These are phyloP conservation scores for Cornus florida DNA, from an alignment of 148 eudicot genomes.

Conservation along the genomic window DNA sequence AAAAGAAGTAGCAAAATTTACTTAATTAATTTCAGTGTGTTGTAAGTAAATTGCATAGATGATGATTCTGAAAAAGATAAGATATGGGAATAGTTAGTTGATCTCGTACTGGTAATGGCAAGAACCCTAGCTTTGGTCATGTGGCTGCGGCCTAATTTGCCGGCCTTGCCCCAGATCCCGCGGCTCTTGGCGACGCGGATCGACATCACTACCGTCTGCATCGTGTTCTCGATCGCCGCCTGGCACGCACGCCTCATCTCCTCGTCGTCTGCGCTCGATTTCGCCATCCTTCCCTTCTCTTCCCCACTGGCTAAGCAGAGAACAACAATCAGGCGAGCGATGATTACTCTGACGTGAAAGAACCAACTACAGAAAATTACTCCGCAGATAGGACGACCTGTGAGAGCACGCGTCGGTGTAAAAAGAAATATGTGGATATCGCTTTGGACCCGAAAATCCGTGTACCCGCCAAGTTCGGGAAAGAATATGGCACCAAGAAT, in stretches of 20 bases:
- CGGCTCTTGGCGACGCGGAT: constrained; percentile 78
- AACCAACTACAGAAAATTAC: too few relatives aligned
- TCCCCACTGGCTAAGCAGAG: background rate
- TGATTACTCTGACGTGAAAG: too few relatives aligned
- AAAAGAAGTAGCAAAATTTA: background rate
- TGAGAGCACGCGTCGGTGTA: too few relatives aligned
- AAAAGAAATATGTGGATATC: too few relatives aligned
- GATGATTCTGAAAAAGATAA: background rate
- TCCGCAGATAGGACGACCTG: too few relatives aligned
- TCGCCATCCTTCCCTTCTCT: constrained; percentile 46
- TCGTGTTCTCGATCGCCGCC: constrained; percentile 64
- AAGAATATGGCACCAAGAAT: too few relatives aligned
- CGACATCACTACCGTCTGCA: constrained; percentile 57
- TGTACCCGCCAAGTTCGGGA: too few relatives aligned
- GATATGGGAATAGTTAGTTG: background rate
- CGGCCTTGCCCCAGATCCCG: constrained; percentile 69
- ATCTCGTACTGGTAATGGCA: constrained; percentile 50
- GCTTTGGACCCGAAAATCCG: too few relatives aligned
- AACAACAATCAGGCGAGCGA: background rate
- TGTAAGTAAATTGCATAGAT: background rate
- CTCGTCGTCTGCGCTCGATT: constrained; percentile 77
- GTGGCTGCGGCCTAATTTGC: constrained; percentile 58
- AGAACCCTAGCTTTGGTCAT: constrained; percentile 84
- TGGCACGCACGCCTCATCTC: constrained; percentile 67
- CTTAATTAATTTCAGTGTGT: too few relatives aligned